These are phyloP conservation scores for Nakaseomyces glabratus DNA, from an alignment of 1,139 yeast species.

Conservation along the genomic window DNA sequence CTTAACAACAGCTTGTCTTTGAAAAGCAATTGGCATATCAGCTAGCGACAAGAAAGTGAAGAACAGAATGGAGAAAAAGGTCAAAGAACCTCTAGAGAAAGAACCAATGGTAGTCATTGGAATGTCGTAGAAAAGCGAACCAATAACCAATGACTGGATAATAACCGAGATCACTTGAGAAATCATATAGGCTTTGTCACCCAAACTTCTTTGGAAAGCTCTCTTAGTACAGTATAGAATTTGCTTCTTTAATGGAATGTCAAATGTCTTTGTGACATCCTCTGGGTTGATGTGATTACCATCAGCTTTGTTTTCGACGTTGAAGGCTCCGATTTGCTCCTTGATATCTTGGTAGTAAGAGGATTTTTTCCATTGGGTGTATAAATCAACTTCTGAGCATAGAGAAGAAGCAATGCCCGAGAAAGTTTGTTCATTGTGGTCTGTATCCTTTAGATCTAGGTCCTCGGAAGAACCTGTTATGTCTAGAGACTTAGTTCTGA, in stretches of 20 bases:
- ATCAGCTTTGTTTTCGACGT: slow-evolving; percentile 25
- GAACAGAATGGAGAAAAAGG: slow-evolving; percentile 43
- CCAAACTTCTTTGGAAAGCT: slow-evolving; percentile 38
- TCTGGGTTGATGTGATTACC: slow-evolving; percentile 31
- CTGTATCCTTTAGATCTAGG: slow-evolving; percentile 1
- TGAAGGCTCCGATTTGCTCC: slow-evolving; percentile 16
- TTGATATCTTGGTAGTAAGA: slow-evolving; percentile 37
- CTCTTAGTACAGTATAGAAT: slow-evolving; percentile 36
- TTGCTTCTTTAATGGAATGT: slow-evolving; percentile 35
- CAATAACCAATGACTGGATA: slow-evolving; percentile 41
- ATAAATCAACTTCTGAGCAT: slow-evolving; percentile 47
- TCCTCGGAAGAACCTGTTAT: slow-evolving; percentile 31
- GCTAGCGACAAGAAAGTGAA: slow-evolving; percentile 43
- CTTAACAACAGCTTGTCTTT: slow-evolving; percentile 38
- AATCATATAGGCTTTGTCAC: slow-evolving; percentile 39
- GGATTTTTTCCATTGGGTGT: slow-evolving; percentile 53
- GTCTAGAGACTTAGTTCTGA: slow-evolving; percentile 31
- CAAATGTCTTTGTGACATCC: slow-evolving; percentile 33
- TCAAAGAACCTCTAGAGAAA: slow-evolving; percentile 44
- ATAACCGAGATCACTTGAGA: slow-evolving; percentile 38
- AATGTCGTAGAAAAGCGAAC: slow-evolving; percentile 42
- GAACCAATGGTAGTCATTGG: slow-evolving; percentile 38
- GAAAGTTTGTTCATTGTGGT: slow-evolving; percentile 1
- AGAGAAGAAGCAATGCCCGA: slow-evolving; percentile 3
- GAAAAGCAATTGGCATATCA: slow-evolving; percentile 41